These are phyloP conservation scores for Thermothelomyces thermophilus DNA, from an alignment of 2,329 filamentous ascomycete species.

Conservation along the genomic window DNA sequence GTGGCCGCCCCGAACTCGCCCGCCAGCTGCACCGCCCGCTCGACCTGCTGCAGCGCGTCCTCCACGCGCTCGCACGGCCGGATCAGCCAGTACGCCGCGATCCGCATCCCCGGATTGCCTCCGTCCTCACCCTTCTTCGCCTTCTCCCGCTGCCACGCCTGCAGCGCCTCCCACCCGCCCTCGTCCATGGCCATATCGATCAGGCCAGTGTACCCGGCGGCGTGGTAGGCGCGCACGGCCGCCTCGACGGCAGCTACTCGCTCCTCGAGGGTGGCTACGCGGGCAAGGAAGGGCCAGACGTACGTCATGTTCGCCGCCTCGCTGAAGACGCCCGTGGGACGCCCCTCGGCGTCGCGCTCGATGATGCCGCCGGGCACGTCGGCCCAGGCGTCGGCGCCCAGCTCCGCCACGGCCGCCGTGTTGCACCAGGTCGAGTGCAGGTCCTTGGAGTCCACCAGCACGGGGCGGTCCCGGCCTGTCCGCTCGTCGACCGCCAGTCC, in stretches of 20 bases:
- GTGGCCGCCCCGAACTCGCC: constrained; percentile 38
- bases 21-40: constrained; percentile 43
- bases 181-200: constrained; percentile 57
- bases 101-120: constrained; percentile 35
- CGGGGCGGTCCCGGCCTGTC: constrained; percentile 40
- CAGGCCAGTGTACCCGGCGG: constrained; percentile 46
- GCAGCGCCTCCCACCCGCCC: constrained; percentile 45
- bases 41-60: constrained; percentile 43
- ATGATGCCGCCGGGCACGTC: constrained; percentile 48
- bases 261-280: constrained; percentile 41
- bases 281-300: constrained; percentile 48
- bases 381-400: constrained; percentile 40
- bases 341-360: constrained; percentile 40
- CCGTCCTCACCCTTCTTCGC: constrained; percentile 23
- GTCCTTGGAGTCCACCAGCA: constrained; percentile 52
- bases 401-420: constrained; percentile 43
- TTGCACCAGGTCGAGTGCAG: constrained; percentile 52
- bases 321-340: constrained; percentile 43
- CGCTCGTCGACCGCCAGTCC: constrained; percentile 45
- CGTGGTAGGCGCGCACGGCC: constrained; percentile 43
- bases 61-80: constrained; percentile 38
- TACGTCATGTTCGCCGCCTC: constrained; percentile 49
- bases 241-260: constrained; percentile 39
- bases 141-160: constrained; percentile 32
- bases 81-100: constrained; percentile 53